phyloP scores from a whole-genome alignment of 2,329 filamentous ascomycete species.

The Harringtonia lauricola region DNA sequence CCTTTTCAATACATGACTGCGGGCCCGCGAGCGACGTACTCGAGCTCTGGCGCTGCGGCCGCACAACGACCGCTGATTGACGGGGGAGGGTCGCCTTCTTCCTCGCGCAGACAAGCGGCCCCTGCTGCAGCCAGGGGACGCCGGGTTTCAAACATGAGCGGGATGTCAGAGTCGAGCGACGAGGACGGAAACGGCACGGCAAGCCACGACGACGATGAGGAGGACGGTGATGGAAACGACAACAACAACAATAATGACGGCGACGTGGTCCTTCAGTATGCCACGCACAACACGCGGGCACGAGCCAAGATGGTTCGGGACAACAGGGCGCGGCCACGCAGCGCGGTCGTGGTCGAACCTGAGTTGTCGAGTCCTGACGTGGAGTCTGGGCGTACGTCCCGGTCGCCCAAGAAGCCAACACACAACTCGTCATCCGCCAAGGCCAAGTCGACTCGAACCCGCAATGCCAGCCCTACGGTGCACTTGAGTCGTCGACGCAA shows the following conservation, averaged over 20 bases:
- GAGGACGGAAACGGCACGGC: slow-evolving; percentile 16
- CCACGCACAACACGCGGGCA: slow-evolving; percentile 10
- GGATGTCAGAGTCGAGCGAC: slow-evolving; percentile 24
- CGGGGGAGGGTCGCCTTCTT: background rate
- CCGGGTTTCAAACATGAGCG: slow-evolving; percentile 14
- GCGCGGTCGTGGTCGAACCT: slow-evolving; percentile 28
- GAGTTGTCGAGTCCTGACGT: slow-evolving; percentile 7
- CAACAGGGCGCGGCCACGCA: slow-evolving; percentile 11
- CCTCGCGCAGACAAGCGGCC: slow-evolving; percentile 11
- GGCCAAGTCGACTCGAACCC: slow-evolving; percentile 5
- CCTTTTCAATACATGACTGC: slow-evolving; percentile 43
- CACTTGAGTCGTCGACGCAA: slow-evolving; percentile 9
- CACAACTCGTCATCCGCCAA: slow-evolving; percentile 7
- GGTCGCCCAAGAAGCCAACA: slow-evolving; percentile 7
- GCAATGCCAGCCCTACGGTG: background rate
- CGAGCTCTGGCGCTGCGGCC: slow-evolving; percentile 22
- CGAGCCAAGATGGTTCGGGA: slow-evolving; percentile 4
- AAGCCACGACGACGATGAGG: background rate
- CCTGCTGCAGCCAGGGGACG: slow-evolving; percentile 22
- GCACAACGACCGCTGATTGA: slow-evolving; percentile 13
- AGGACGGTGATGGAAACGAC: slow-evolving; percentile 12
- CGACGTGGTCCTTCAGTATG: slow-evolving; percentile 14
- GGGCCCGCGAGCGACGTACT: slow-evolving; percentile 27
- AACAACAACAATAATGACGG: slow-evolving; percentile 6
- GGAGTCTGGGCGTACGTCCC: too few species aligned